Conservation (phyloP, 768 basidiomycete species). For the Boletus rubropictus region DNA sequence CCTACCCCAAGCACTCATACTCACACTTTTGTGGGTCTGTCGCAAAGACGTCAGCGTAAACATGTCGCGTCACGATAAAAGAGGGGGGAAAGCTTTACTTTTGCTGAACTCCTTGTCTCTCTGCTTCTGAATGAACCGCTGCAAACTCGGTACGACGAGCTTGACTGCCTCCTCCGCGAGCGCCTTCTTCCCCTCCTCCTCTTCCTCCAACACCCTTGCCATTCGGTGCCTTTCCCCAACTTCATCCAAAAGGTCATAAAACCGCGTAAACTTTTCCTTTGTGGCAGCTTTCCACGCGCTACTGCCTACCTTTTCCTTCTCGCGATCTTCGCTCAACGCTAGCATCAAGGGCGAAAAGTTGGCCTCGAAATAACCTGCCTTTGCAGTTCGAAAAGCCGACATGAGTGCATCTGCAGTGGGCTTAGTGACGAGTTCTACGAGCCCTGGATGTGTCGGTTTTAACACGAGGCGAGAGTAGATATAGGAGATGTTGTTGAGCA, state of each 20-base stretch:
- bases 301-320: constrained; percentile 42
- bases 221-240: constrained; percentile 69
- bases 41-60: not conserved
- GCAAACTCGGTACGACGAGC: constrained; percentile 68
- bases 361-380: constrained; percentile 78
- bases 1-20: constrained; percentile 12
- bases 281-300: constrained; percentile 47
- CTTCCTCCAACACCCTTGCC: constrained; percentile 66
- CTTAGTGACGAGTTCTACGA: constrained; percentile 51
- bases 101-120: constrained; percentile 81
- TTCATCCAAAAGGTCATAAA: constrained; percentile 78
- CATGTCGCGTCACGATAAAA: not conserved
- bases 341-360: constrained; percentile 79
- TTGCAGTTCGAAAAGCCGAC: constrained; percentile 72
- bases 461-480: constrained; percentile 55
- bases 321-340: constrained; percentile 43
- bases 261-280: constrained; percentile 79
- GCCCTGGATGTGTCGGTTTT: constrained; percentile 41
- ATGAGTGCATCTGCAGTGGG: constrained; percentile 58
- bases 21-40: constrained; percentile 51
- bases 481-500: constrained; percentile 75
- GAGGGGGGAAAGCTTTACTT: constrained; percentile 48
- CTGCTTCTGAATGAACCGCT: constrained; percentile 69
- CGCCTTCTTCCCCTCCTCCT: constrained; percentile 50
- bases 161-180: constrained; percentile 71